Evolutionary conservation across 208 protist species (phyloP), one percentile per base, ranked within the genome.

Genomic region (Naegleria fowleri): DNA sequence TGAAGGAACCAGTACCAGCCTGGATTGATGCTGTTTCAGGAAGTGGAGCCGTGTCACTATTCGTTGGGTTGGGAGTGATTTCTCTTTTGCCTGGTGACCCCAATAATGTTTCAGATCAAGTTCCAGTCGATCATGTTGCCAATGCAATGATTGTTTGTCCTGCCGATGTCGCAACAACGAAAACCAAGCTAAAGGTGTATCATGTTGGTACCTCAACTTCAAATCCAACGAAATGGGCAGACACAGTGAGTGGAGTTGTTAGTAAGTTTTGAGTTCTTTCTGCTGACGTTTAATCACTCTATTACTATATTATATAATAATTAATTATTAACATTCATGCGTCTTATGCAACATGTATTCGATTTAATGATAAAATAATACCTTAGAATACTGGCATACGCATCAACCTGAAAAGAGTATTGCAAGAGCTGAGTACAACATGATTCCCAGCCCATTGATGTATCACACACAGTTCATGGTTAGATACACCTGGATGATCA

Each of bases 11-110:
- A 19, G 93, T 95, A 58, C 95, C 95, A 16, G 95, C 96, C 16
- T 97, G 96, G 95, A 94, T 96, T 67, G 96, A 97, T 91, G 94
- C 94, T 7, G 92, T 97, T 83, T 96, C 94, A 48, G 96, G 95
- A 22, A 95, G 94, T 40, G 96, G 96, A 75, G 94, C 94, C 15
- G 90, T 97, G 25, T 90, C 96, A 43, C 92, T 97, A 39, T 96
- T 95, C 11, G 90, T 90, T 67, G 93, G 94, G 43, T 90, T 96
- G 52, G 96, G 96, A 33, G 90, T 97, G n/a, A 92, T 96, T 86
- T 91, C 91, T 38, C 93, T 97, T 90, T 16, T 97, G n/a, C 58
- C 93, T 40, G 92, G 94, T 90, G 87, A 94, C 76, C 43, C 33
- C 11, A 91, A 94, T 43, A 85, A 93, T 51, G 88, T 95, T 88